Percentiles rank a stretch among this genome's conserved stretches.
Evolutionary conservation across 2,329 filamentous ascomycete genomes (phyloP).

Genomic region (Shiraia bambusicola): DNA sequence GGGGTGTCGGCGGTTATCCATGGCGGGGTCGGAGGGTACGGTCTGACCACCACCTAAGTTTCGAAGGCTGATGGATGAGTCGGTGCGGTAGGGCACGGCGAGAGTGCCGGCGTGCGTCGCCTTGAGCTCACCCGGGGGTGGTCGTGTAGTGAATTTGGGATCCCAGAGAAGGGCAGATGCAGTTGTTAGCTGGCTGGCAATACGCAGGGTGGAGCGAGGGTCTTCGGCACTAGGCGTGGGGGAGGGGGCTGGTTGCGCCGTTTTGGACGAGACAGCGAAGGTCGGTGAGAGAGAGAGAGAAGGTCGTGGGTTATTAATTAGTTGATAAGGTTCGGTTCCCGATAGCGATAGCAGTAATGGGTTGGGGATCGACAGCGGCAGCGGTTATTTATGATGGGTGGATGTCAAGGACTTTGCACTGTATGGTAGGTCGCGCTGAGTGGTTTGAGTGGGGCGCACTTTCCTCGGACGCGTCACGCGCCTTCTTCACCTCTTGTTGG

Average conservation of each 20-base stretch:
- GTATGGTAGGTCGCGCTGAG: too few species aligned
- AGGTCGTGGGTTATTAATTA: neutral
- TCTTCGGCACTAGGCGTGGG: slow-evolving; percentile 13
- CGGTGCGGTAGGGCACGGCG: slow-evolving; percentile 49
- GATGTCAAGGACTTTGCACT: too few species aligned
- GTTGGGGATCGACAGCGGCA: too few species aligned
- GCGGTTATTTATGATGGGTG: too few species aligned
- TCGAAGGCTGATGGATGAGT: slow-evolving; percentile 54
- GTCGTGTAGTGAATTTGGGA: slow-evolving; percentile 49
- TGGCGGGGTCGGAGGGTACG: slow-evolving; percentile 46
- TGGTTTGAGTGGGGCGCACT: too few species aligned
- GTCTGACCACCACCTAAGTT: slow-evolving; percentile 49
- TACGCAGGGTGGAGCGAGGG: slow-evolving; percentile 36
- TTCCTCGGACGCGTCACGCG: too few species aligned
- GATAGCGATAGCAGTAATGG: too few species aligned
- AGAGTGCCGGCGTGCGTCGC: slow-evolving; percentile 54
- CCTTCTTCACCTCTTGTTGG: too few species aligned
- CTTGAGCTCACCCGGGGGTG: slow-evolving; percentile 48
- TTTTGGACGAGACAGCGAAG: slow-evolving; percentile 14
- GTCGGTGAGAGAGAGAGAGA: neutral
- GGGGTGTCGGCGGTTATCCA: slow-evolving; percentile 91
- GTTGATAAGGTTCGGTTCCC: neutral
- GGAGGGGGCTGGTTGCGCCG: slow-evolving; percentile 26
- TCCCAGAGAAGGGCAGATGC: slow-evolving; percentile 55
- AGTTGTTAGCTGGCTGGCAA: slow-evolving; percentile 51